phyloP scores from a whole-genome alignment of 768 basidiomycete genomes.

The Cystoderma amianthinum region DNA sequence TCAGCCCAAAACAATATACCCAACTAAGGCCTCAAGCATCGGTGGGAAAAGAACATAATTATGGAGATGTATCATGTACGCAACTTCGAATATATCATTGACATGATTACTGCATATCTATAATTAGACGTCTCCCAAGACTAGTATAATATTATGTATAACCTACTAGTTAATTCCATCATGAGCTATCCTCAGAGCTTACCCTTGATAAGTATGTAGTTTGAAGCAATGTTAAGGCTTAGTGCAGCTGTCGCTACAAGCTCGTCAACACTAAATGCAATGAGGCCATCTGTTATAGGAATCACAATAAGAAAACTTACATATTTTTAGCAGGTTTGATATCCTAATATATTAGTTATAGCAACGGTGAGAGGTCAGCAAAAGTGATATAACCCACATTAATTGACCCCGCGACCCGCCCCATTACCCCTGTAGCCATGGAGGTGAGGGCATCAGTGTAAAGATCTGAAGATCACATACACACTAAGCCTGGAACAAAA shows the following conservation, averaged over 20 bases:
- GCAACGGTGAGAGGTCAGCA: not conserved
- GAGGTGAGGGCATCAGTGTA: not conserved
- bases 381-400: constrained; percentile 29
- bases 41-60: too few species aligned
- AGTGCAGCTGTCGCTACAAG: constrained; percentile 65
- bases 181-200: constrained; percentile 52
- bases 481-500: constrained; percentile 49
- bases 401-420: constrained; percentile 71
- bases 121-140: too few species aligned
- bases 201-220: constrained; percentile 33
- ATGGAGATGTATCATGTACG: too few species aligned
- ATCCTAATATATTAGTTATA: constrained; percentile 45
- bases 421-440: constrained; percentile 65
- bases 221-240: constrained; percentile 40
- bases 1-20: too few species aligned
- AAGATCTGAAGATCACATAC: too few species aligned
- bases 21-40: too few species aligned
- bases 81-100: too few species aligned
- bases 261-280: constrained; percentile 75
- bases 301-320: constrained; percentile 30
- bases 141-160: too few species aligned
- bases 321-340: constrained; percentile 84
- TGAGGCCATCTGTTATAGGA: not conserved
- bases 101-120: too few species aligned
- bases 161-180: too few species aligned